These are phyloP conservation scores for Rostrohypoxylon terebratum DNA, from an alignment of 495 filamentous ascomycete genomes.

Conservation along the genomic window DNA sequence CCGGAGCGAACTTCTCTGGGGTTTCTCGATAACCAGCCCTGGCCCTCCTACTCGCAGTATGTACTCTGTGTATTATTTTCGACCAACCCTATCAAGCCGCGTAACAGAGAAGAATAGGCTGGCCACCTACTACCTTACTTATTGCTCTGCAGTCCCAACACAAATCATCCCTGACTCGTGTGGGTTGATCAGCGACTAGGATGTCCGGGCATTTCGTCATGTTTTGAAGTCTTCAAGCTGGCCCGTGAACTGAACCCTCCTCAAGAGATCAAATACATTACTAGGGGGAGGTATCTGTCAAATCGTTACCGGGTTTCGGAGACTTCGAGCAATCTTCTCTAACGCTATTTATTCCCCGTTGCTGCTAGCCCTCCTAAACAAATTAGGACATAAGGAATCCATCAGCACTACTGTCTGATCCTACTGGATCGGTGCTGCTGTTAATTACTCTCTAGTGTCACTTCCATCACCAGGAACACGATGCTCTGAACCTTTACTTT, in stretches of 20 bases:
- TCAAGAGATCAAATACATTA: conserved; percentile 42
- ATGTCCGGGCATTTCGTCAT: conserved; percentile 46
- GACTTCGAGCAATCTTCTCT: conserved; percentile 37
- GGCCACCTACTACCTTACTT: conserved; percentile 44
- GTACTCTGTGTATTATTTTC: conserved; percentile 7
- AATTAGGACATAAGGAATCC: conserved; percentile 47
- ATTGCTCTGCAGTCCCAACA: conserved; percentile 45
- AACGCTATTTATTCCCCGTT: conserved; percentile 42
- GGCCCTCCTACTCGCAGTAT: conserved; percentile 6
- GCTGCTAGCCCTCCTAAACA: conserved; percentile 38
- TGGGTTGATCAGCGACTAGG: conserved; percentile 47
- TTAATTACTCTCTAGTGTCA: conserved; percentile 35
- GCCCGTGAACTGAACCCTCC: conserved; percentile 39
- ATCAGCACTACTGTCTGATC: conserved; percentile 48
- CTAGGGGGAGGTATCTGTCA: conserved; percentile 37
- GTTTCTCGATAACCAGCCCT: conserved; percentile 39
- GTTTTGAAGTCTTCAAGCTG: conserved; percentile 36
- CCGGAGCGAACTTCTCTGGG: conserved; percentile 32
- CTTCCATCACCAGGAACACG: conserved; percentile 20
- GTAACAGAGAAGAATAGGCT: conserved; percentile 42
- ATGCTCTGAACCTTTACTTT: conserved; percentile 23
- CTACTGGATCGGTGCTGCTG: conserved; percentile 40
- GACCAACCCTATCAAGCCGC: conserved; percentile 47
- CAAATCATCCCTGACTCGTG: conserved; percentile 42
- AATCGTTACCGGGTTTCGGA: conserved; percentile 47